Evolutionary conservation across 2,329 filamentous ascomycete genomes (phyloP).

Genomic region (Paracoccidioides lutzii): DNA sequence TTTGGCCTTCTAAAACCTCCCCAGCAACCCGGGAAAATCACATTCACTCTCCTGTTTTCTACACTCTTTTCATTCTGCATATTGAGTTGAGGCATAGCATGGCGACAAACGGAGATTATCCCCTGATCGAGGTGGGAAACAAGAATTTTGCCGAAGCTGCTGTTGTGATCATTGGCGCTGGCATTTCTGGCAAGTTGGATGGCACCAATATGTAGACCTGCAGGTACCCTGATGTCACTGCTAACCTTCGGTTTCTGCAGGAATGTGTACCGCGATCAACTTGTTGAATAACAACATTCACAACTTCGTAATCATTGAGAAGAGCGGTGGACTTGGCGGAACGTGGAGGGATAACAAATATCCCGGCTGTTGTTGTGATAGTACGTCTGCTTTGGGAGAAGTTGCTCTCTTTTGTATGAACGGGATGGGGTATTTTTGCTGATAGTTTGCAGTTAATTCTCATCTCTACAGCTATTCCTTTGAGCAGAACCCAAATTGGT

Average conservation of each 20-base stretch:
- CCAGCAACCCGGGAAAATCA: neutral
- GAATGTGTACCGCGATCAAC: conserved; percentile 46
- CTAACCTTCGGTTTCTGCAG: conserved; percentile 14
- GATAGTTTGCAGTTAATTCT: conserved; percentile 35
- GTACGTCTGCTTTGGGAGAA: conserved; percentile 15
- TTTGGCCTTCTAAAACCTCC: neutral
- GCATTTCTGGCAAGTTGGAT: conserved; percentile 34
- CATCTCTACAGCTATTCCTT: conserved; percentile 49
- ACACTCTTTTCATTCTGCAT: neutral
- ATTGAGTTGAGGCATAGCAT: neutral
- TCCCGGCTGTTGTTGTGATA: conserved; percentile 43
- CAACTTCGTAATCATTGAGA: conserved; percentile 47
- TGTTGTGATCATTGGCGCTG: conserved; percentile 46
- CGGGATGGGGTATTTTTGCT: conserved; percentile 4
- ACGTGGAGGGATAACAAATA: conserved; percentile 47
- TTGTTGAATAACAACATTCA: conserved; percentile 37
- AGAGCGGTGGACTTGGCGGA: conserved; percentile 41
- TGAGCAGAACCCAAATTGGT: conserved; percentile 47
- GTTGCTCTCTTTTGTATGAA: neutral
- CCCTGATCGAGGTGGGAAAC: conserved; percentile 24
- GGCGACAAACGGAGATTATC: neutral
- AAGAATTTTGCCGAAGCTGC: conserved; percentile 40
- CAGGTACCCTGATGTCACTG: too few species aligned
- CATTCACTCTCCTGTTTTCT: too few species aligned
- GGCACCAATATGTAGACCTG: too few species aligned